Conservation (phyloP, 768 basidiomycete genomes). For the Mycena galericulata region DNA sequence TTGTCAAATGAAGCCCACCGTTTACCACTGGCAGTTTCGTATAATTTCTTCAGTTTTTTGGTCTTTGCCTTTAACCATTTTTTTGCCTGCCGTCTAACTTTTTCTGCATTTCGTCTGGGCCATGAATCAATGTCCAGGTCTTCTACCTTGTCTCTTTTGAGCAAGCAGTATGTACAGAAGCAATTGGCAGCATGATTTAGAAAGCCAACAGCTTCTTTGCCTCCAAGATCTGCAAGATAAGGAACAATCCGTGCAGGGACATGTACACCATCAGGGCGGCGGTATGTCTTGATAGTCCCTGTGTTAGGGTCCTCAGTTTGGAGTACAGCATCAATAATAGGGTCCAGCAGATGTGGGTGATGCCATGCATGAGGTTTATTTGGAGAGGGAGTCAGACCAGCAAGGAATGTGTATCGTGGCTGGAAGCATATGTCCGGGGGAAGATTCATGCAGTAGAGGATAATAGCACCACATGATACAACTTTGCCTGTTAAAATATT, state of each 20-base stretch:
- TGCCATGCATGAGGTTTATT: too few species aligned
- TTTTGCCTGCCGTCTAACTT: slow-evolving; percentile 21
- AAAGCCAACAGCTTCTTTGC: too few species aligned
- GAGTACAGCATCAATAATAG: too few species aligned
- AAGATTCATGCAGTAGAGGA: slow-evolving; percentile 5
- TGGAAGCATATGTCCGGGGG: too few species aligned
- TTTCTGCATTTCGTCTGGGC: slow-evolving; percentile 7
- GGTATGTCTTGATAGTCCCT: background rate
- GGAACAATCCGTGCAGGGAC: background rate
- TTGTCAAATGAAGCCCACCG: slow-evolving; percentile 30
- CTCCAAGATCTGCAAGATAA: background rate
- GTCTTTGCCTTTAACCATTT: slow-evolving; percentile 27
- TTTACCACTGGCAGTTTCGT: slow-evolving; percentile 18
- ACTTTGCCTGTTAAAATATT: slow-evolving; percentile 11
- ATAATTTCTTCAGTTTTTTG: background rate
- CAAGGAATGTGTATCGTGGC: too few species aligned
- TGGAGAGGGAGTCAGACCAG: too few species aligned
- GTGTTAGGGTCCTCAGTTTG: too few species aligned
- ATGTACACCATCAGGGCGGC: background rate
- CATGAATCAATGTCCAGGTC: slow-evolving; percentile 30
- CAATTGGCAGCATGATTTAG: too few species aligned
- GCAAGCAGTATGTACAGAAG: slow-evolving; percentile 38
- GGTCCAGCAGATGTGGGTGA: too few species aligned
- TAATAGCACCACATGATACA: slow-evolving; percentile 9
- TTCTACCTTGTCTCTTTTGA: background rate